Evolutionary conservation across 495 filamentous ascomycete species (phyloP).

Genomic region (Jackrogersella multiformis): DNA sequence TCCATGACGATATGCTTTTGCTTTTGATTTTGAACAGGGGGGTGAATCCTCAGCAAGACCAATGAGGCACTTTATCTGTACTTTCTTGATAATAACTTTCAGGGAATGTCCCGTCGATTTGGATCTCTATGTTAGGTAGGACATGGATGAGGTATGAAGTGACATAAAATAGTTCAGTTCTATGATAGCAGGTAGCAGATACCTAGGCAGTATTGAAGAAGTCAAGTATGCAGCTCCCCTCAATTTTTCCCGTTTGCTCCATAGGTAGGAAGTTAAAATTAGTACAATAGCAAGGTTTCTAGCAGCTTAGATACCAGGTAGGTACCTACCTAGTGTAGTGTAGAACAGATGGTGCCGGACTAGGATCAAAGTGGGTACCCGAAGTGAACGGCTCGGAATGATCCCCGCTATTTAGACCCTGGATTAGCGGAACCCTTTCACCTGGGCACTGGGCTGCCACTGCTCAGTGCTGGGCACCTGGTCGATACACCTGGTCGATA

Average conservation of each 20-base stretch:
- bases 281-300: too few species aligned
- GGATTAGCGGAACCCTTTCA: slow-evolving; percentile 5
- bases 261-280: too few species aligned
- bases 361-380: slow-evolving; percentile 20
- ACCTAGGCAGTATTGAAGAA: background rate
- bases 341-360: too few species aligned
- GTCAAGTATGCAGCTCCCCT: background rate
- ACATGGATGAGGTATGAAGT: background rate
- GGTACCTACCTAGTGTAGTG: too few species aligned
- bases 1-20: slow-evolving; percentile 30
- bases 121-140: background rate
- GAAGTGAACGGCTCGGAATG: slow-evolving; percentile 28
- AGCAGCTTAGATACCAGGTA: too few species aligned
- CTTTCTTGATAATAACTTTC: background rate
- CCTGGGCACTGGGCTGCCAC: too few species aligned
- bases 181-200: background rate
- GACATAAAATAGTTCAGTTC: too few species aligned
- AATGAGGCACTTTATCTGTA: background rate
- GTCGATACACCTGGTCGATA: background rate
- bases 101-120: background rate
- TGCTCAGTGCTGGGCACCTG: too few species aligned
- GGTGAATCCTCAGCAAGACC: background rate
- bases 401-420: slow-evolving; percentile 30
- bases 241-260: slow-evolving; percentile 6
- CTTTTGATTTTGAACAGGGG: background rate